Conservation (phyloP, 164 flowering plant species). For the Stephania japonica region DNA sequence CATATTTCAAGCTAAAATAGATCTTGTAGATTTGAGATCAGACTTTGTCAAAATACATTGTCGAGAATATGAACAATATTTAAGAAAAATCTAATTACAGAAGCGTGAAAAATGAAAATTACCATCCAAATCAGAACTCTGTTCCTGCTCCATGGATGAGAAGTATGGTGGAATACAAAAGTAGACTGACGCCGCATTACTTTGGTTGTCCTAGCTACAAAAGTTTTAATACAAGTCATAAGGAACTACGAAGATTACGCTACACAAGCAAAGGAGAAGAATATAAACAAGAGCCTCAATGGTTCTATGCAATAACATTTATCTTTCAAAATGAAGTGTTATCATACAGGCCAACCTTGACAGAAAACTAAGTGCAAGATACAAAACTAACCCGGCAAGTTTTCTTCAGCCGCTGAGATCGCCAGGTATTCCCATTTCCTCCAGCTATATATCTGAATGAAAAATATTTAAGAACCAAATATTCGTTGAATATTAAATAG, state of each 20-base stretch:
- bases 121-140: constrained; percentile 92
- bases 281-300: too few species aligned
- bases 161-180: constrained; percentile 75
- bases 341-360: background rate
- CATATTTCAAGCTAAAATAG: too few species aligned
- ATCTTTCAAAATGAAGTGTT: background rate
- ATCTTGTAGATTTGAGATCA: too few species aligned
- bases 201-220: constrained; percentile 42
- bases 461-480: background rate
- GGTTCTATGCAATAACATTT: too few species aligned
- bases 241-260: background rate
- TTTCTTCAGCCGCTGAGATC: constrained; percentile 27
- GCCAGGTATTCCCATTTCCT: constrained; percentile 83
- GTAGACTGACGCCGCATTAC: constrained; percentile 72
- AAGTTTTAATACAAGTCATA: constrained; percentile 1
- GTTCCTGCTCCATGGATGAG: constrained; percentile 95
- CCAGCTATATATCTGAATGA: constrained; percentile 86
- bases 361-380: too few species aligned
- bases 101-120: constrained; percentile 20
- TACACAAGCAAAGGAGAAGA: too few species aligned
- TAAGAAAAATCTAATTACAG: background rate
- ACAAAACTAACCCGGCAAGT: constrained; percentile 44
- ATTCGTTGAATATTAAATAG: background rate
- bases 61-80: too few species aligned
- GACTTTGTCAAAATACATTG: background rate